Base-by-base conservation (phyloP, 2,329 filamentous ascomycete genomes). In the Microdochium trichocladiopsis region DNA sequence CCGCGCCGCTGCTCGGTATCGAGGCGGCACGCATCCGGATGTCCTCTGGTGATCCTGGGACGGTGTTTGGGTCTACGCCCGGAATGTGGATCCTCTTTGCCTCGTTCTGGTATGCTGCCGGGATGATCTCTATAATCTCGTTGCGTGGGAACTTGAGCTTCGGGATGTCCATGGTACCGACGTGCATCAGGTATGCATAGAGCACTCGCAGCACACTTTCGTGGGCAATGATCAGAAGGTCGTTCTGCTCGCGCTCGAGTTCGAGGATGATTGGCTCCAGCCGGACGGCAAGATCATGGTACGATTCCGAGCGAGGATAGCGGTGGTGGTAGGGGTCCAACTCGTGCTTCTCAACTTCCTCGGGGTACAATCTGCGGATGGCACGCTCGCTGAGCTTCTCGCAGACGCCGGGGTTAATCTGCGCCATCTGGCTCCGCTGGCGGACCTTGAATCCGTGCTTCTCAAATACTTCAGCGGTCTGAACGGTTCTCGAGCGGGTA, bases 71-170 rank as follows among this genome's bases (percentile, higher is more conserved):
- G 53, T 83, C 78, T 24, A 83, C 69, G 3, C 79, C 79, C 4
- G 89, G 87, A 56, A 99, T 95, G 61, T 88, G 85, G 61, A 99
- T 91, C 53, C 91, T 85, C 68, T 90, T 94, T 21, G 93, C 90
- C 69, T 94, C 88, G 65, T 99, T 99, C 73, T 96, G 94, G 71
- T 99, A 99, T 28, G 90, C 93, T 18, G 93, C 92, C 2, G 94
- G 95, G 54, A 97, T 95, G 66, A 99, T 96, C 76, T 99, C 94
- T 60, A 99, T 96, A 65, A 99, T 97, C 67, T 99, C 91, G 65
- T 99, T 87, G 45, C 94, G 88, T 3, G 94, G 94, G 63, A 99
- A 99, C 59, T 90, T 88, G 56, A 99, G 82, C 60, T 86, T 87
- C 3, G 94, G 94, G 56, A 99, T 99, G 64, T 95, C 91, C 69